phyloP scores from a whole-genome alignment of 73 alveolate species.

The Symbiodinium natans region DNA sequence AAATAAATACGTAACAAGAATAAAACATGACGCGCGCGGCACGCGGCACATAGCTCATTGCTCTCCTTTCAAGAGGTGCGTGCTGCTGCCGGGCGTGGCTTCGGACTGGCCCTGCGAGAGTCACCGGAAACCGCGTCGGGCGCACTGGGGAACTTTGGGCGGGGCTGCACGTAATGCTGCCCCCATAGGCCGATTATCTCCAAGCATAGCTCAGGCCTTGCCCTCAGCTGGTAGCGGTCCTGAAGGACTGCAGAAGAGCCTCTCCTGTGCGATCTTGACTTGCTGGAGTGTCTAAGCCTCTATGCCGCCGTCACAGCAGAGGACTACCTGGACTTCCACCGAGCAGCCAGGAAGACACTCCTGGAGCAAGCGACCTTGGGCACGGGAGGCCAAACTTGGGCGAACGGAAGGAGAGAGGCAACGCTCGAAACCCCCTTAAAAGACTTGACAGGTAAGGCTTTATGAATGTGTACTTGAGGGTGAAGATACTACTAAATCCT shows the following conservation, averaged over 20 bases:
- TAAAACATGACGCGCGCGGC: no score
- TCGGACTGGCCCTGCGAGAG: not conserved
- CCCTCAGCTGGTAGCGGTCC: slow-evolving; percentile 56
- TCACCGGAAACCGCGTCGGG: not conserved
- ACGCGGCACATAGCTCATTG: no score
- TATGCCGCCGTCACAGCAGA: not conserved
- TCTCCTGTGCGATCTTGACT: not conserved
- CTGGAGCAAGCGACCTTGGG: slow-evolving; percentile 62
- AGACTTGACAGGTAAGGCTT: not conserved
- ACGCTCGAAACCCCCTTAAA: not conserved
- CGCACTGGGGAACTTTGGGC: not conserved
- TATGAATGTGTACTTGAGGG: not conserved
- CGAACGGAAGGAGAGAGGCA: not conserved
- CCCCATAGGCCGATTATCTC: no score
- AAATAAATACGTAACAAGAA: no score
- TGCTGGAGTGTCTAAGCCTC: not conserved
- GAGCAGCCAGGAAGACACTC: slow-evolving; percentile 44
- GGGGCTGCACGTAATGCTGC: no score
- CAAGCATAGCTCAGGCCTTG: slow-evolving; percentile 28
- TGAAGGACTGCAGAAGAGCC: slow-evolving; percentile 3
- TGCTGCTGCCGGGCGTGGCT: not conserved
- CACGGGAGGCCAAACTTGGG: not conserved
- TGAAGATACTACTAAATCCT: not conserved
- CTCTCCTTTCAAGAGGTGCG: no score
- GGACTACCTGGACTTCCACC: slow-evolving; percentile 87